phyloP scores from a whole-genome alignment of 176 grass and related monocot genomes.

The Raddia guianensis region DNA sequence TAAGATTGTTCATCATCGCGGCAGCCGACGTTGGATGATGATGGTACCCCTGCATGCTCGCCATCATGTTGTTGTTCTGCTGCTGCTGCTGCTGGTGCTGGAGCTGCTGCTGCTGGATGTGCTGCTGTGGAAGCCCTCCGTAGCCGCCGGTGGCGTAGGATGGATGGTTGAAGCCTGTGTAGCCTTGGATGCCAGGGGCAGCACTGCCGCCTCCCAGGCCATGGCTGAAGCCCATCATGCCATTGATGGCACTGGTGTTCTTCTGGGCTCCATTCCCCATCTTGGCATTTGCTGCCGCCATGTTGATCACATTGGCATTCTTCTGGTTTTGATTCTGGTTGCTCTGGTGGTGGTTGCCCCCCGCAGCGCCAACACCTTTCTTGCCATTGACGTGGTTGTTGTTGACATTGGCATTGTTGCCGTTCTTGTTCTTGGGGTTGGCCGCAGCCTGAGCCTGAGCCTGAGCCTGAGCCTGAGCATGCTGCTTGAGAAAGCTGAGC shows the following conservation, averaged over 20 bases:
- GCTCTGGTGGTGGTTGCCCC: constrained; percentile 59
- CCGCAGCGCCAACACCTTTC: constrained; percentile 37
- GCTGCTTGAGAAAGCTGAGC: constrained; percentile 61
- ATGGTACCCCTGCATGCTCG: constrained; percentile 71
- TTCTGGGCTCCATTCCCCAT: constrained; percentile 40
- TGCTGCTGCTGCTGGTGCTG: constrained; percentile 39
- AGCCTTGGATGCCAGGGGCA: constrained; percentile 49
- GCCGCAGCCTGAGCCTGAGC: neutral
- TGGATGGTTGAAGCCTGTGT: constrained; percentile 55
- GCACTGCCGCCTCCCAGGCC: constrained; percentile 33
- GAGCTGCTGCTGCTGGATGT: constrained; percentile 54
- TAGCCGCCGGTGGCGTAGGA: constrained; percentile 40
- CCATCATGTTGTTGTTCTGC: constrained; percentile 63
- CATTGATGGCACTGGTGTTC: constrained; percentile 48
- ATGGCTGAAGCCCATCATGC: constrained; percentile 69
- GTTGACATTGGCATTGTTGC: constrained; percentile 36
- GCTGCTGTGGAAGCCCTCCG: constrained; percentile 60
- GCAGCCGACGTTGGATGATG: constrained; percentile 55
- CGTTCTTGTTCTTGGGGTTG: constrained; percentile 52
- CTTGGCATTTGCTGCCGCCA: constrained; percentile 60
- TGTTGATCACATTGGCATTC: constrained; percentile 64
- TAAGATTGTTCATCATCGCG: constrained; percentile 71
- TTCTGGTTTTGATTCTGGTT: constrained; percentile 58
- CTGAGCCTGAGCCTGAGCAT: neutral
- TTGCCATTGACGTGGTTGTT: constrained; percentile 51